These are phyloP conservation scores for Phytopythium montanum DNA, from an alignment of 352 stramenopile species.

Conservation along the genomic window DNA sequence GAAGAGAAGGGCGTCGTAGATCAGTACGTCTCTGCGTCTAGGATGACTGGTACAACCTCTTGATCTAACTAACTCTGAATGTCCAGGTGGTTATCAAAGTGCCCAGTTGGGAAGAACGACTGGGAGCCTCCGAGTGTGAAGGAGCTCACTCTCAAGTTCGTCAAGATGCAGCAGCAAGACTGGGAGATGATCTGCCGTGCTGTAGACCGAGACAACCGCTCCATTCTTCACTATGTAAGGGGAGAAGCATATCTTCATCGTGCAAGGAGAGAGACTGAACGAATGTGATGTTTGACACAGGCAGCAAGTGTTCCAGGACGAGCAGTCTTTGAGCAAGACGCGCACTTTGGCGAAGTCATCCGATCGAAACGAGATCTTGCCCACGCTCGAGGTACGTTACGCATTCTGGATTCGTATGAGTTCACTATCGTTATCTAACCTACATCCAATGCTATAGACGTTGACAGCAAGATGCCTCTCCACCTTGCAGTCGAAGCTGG, in stretches of 20 bases:
- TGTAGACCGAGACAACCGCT: slow-evolving; percentile 33
- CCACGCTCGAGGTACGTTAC: slow-evolving; percentile 20
- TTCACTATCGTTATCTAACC: neutral
- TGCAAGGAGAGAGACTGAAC: neutral
- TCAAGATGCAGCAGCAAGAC: slow-evolving; percentile 19
- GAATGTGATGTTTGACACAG: slow-evolving; percentile 7
- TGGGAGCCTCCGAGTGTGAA: slow-evolving; percentile 47
- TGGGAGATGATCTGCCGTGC: slow-evolving; percentile 27
- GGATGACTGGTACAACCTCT: neutral
- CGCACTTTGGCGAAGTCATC: slow-evolving; percentile 24
- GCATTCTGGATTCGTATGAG: neutral
- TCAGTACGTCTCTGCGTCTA: slow-evolving; percentile 11
- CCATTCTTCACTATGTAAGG: slow-evolving; percentile 59
- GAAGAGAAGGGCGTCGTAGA: slow-evolving; percentile 26
- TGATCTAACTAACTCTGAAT: neutral
- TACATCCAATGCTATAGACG: neutral
- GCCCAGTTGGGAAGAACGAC: slow-evolving; percentile 7
- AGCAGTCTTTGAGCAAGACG: slow-evolving; percentile 14
- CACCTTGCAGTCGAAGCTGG: slow-evolving; percentile 40
- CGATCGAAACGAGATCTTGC: slow-evolving; percentile 19
- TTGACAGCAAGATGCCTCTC: slow-evolving; percentile 40
- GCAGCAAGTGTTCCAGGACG: slow-evolving; percentile 13
- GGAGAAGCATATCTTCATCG: neutral
- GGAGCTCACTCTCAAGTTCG: slow-evolving; percentile 27
- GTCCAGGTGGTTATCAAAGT: slow-evolving; percentile 11